Conservation (phyloP, 1,139 yeast genomes). For the Meyerozyma athensensis region DNA sequence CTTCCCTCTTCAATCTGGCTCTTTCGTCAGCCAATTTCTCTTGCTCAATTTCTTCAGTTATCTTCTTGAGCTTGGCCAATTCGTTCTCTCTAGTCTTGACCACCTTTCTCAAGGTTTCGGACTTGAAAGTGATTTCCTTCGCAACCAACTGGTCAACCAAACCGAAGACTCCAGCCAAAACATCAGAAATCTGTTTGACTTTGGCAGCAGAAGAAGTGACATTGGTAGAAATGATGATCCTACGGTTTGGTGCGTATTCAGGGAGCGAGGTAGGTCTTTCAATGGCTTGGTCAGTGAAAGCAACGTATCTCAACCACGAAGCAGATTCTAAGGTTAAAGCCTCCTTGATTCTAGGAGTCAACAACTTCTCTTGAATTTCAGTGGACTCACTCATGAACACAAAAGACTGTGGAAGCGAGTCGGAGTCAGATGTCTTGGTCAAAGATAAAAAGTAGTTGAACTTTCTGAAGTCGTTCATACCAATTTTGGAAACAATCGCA, state of each 20-base stretch:
- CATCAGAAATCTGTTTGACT: constrained; percentile 39
- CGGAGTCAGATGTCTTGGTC: constrained; percentile 73
- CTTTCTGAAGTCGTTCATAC: constrained; percentile 74
- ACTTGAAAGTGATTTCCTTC: constrained; percentile 44
- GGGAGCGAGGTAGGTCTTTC: constrained; percentile 57
- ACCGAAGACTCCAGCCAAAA: constrained; percentile 49
- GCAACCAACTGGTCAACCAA: constrained; percentile 50
- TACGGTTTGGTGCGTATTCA: constrained; percentile 53
- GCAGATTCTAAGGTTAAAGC: constrained; percentile 50
- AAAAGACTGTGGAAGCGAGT: constrained; percentile 63
- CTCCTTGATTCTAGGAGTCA: constrained; percentile 45
- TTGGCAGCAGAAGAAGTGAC: constrained; percentile 45
- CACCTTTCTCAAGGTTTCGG: constrained; percentile 74
- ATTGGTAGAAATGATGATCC: constrained; percentile 47
- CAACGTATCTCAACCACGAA: constrained; percentile 55
- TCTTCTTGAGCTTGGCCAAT: constrained; percentile 52
- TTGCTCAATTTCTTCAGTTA: constrained; percentile 55
- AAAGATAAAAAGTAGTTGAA: constrained; percentile 78
- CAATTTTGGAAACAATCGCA: constrained; percentile 79
- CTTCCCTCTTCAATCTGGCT: constrained; percentile 64
- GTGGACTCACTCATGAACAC: constrained; percentile 88
- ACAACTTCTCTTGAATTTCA: constrained; percentile 69
- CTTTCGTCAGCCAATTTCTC: constrained; percentile 67
- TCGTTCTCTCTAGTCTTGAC: constrained; percentile 72
- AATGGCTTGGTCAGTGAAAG: constrained; percentile 77